Conservation (phyloP, 345 rosid species). For the Sisymbrium irio region DNA sequence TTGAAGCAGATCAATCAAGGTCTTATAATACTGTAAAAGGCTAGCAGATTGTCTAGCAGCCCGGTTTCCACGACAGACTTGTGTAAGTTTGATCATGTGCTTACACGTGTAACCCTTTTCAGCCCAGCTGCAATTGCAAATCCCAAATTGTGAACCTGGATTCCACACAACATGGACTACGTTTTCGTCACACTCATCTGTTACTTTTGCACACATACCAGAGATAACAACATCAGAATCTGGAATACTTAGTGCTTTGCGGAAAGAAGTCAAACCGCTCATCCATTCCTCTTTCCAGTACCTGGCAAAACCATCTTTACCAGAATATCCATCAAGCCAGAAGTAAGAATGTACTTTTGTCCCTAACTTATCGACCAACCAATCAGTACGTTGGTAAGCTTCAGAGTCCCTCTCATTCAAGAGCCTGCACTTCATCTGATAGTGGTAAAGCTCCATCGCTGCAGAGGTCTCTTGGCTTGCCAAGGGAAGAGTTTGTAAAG, state of each 20-base stretch:
- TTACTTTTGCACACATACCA: constrained; percentile 56
- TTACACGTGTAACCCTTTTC: constrained; percentile 79
- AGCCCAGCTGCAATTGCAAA: constrained; percentile 83
- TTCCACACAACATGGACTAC: constrained; percentile 62
- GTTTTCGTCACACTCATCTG: constrained; percentile 51
- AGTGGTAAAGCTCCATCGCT: constrained; percentile 88
- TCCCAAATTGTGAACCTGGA: constrained; percentile 74
- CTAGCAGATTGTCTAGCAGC: constrained; percentile 47
- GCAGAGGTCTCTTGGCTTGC: constrained; percentile 89
- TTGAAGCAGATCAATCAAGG: constrained; percentile 56
- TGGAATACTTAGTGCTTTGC: constrained; percentile 66
- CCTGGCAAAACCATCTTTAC: constrained; percentile 68
- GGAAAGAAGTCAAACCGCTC: constrained; percentile 84
- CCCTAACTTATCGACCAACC: constrained; percentile 91
- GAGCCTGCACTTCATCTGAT: constrained; percentile 73
- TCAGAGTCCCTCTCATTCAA: constrained; percentile 62
- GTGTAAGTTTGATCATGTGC: constrained; percentile 69
- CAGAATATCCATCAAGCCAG: constrained; percentile 95
- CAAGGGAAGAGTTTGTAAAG: constrained; percentile 60
- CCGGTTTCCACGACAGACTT: constrained; percentile 36
- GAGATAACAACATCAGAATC: constrained; percentile 61
- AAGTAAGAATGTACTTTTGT: constrained; percentile 90
- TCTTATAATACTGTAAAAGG: constrained; percentile 57
- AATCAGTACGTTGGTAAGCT: constrained; percentile 80
- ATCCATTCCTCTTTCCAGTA: constrained; percentile 91